Percentiles rank a stretch among this genome's conserved stretches.
Evolutionary conservation across 768 basidiomycete genomes (phyloP).

Genomic region (Lactifluus hygrophoroides): DNA sequence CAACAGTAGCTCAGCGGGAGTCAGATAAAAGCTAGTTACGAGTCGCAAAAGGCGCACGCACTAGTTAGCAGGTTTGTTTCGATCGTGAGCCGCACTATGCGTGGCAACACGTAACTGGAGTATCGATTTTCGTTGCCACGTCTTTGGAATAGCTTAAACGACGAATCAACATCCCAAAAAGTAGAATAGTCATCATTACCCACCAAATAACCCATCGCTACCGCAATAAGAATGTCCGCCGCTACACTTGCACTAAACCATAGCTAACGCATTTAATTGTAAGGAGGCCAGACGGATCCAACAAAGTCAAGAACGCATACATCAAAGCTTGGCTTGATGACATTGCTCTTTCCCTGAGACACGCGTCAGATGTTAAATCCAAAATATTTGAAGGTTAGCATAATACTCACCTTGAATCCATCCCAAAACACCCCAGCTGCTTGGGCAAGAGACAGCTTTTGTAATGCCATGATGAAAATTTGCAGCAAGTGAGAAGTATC

Average conservation of each 20-base stretch:
- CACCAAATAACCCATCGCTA: slow-evolving; percentile 5
- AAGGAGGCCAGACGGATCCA: neutral
- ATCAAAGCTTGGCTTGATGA: neutral
- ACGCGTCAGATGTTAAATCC: neutral
- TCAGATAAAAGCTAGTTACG: neutral
- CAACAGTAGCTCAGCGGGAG: too few species aligned
- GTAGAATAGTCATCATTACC: neutral
- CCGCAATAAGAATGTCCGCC: slow-evolving; percentile 12
- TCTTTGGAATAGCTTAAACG: neutral
- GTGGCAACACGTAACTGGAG: slow-evolving; percentile 15
- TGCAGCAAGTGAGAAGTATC: neutral
- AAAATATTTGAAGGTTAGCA: neutral
- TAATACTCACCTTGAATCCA: neutral
- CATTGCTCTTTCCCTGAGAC: neutral
- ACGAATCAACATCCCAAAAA: neutral
- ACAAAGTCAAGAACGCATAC: neutral
- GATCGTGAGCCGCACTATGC: slow-evolving; percentile 23
- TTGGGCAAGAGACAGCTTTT: neutral
- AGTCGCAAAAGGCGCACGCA: neutral
- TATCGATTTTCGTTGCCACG: neutral
- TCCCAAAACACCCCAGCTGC: neutral
- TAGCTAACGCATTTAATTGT: neutral
- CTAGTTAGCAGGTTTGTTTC: slow-evolving; percentile 21
- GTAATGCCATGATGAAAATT: neutral
- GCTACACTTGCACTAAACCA: slow-evolving; percentile 5